Conservation (phyloP, 23 red algal species). For the Agarophyton chilense region DNA sequence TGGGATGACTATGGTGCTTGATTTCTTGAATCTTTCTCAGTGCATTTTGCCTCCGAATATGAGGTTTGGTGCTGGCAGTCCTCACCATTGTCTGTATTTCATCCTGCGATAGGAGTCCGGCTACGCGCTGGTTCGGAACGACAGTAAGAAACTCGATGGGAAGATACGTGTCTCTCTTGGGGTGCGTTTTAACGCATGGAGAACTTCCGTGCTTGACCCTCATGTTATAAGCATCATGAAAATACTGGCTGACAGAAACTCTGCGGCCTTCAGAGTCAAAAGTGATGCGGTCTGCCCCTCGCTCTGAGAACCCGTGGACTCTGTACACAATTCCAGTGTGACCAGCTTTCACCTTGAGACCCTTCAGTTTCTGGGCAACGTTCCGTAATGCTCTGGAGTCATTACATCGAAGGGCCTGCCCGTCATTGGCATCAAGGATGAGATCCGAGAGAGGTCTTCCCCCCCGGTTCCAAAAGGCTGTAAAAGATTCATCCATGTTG, state of each 20-base stretch:
- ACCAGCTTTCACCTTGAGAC: conserved; percentile 36
- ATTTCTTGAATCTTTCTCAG: conserved; percentile 11
- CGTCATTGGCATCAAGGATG: conserved; percentile 29
- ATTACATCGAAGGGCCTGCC: background rate
- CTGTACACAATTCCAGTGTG: conserved; percentile 51
- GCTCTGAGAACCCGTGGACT: conserved; percentile 58
- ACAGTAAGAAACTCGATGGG: conserved; percentile 62
- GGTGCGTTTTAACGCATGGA: conserved; percentile 59
- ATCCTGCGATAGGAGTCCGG: conserved; percentile 26
- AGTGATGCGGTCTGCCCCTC: conserved; percentile 41
- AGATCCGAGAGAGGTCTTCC: conserved; percentile 9
- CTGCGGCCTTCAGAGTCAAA: conserved; percentile 53
- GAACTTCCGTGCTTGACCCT: background rate
- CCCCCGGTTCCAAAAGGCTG: conserved; percentile 53
- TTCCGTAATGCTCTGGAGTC: conserved; percentile 2
- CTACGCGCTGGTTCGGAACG: conserved; percentile 52
- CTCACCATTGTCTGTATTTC: conserved; percentile 40
- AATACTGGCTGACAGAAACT: conserved; percentile 62
- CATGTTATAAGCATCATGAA: conserved; percentile 31
- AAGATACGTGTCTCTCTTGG: conserved; percentile 58
- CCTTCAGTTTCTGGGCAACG: conserved; percentile 10
- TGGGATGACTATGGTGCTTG: conserved; percentile 19
- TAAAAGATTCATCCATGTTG: conserved; percentile 54
- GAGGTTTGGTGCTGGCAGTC: conserved; percentile 44
- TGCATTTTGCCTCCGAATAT: background rate